Evolutionary conservation across 2,329 filamentous ascomycete genomes (phyloP).

Genomic region (Microcyclospora tardicrescens): DNA sequence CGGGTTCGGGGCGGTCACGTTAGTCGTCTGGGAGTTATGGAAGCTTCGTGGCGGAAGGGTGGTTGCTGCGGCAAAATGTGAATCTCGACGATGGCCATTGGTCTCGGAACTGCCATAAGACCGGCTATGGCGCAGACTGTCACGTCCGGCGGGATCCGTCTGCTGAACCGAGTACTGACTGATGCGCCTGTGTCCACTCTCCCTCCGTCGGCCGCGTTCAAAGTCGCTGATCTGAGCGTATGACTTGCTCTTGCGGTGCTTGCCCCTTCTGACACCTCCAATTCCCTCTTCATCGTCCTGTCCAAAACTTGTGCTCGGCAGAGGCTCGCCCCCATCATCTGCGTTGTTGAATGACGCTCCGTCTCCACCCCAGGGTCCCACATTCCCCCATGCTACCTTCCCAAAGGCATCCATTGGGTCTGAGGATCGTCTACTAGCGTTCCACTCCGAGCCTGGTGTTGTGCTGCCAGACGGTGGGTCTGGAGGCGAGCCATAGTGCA

Average conservation of each 20-base stretch:
- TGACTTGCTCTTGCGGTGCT: slow-evolving; percentile 37
- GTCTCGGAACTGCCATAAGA: slow-evolving; percentile 6
- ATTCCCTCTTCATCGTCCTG: slow-evolving; percentile 7
- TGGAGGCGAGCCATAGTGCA: slow-evolving; percentile 87
- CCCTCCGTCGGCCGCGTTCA: slow-evolving; percentile 20
- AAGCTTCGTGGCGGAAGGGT: slow-evolving; percentile 19
- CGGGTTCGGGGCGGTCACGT: slow-evolving; percentile 3
- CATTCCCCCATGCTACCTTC: slow-evolving; percentile 31
- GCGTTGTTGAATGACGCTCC: slow-evolving; percentile 12
- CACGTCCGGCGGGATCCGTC: slow-evolving; percentile 19
- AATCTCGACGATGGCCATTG: slow-evolving; percentile 28
- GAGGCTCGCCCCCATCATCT: slow-evolving; percentile 8
- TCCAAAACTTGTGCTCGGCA: slow-evolving; percentile 24
- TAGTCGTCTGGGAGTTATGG: slow-evolving; percentile 7
- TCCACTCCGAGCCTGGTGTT: slow-evolving; percentile 73
- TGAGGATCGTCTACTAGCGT: slow-evolving; percentile 61
- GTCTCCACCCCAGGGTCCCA: slow-evolving; percentile 33
- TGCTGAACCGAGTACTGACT: slow-evolving; percentile 19
- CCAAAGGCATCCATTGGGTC: slow-evolving; percentile 38
- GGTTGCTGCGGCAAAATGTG: slow-evolving; percentile 36
- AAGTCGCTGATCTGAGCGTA: slow-evolving; percentile 95
- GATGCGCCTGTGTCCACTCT: slow-evolving; percentile 43
- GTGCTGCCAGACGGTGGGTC: slow-evolving; percentile 66
- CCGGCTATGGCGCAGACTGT: slow-evolving; percentile 19
- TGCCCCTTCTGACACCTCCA: slow-evolving; percentile 8